Percentiles rank a stretch among this genome's conserved stretches.
These are phyloP conservation scores for Apophysomyces ossiformis DNA, from an alignment of 371 early-diverging fungal species.

Conservation along the genomic window DNA sequence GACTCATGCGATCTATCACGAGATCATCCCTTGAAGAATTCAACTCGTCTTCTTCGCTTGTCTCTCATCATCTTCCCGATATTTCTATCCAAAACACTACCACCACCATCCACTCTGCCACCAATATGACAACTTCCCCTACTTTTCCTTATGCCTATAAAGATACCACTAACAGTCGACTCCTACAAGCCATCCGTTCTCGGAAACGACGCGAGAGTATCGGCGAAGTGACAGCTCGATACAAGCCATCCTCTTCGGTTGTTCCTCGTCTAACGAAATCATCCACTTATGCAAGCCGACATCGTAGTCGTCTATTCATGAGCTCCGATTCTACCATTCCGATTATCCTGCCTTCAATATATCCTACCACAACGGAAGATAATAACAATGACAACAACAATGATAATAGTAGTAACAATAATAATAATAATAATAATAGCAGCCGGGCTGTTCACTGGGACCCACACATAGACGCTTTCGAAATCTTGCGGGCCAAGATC, in stretches of 20 bases:
- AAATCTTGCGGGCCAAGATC: conserved; percentile 51
- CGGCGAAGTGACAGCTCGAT: conserved; percentile 26
- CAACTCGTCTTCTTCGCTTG: conserved; percentile 3
- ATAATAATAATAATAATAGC: conserved; percentile 5
- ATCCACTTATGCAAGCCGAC: conserved; percentile 22
- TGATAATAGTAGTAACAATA: neutral
- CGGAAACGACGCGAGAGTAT: conserved; percentile 42
- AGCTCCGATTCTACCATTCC: neutral
- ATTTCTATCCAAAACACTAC: conserved; percentile 1
- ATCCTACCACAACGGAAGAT: conserved; percentile 12
- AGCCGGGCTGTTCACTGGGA: conserved; percentile 31
- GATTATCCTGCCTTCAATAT: neutral
- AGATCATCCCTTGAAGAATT: conserved; percentile 3
- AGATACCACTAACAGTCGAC: conserved; percentile 13
- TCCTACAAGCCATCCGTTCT: conserved; percentile 23
- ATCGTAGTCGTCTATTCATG: conserved; percentile 1
- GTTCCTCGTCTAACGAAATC: conserved; percentile 39
- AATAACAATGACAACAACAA: conserved; percentile 14
- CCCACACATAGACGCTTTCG: conserved; percentile 52
- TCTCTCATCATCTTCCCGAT: conserved; percentile 11
- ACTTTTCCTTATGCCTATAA: neutral
- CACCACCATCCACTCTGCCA: neutral
- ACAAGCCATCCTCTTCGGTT: conserved; percentile 25
- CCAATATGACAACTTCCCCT: neutral
- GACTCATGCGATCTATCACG: conserved; percentile 12